Evolutionary conservation across 768 basidiomycete genomes (phyloP), one percentile per base, ranked within the genome.

Genomic region (Rickenella mellea): DNA sequence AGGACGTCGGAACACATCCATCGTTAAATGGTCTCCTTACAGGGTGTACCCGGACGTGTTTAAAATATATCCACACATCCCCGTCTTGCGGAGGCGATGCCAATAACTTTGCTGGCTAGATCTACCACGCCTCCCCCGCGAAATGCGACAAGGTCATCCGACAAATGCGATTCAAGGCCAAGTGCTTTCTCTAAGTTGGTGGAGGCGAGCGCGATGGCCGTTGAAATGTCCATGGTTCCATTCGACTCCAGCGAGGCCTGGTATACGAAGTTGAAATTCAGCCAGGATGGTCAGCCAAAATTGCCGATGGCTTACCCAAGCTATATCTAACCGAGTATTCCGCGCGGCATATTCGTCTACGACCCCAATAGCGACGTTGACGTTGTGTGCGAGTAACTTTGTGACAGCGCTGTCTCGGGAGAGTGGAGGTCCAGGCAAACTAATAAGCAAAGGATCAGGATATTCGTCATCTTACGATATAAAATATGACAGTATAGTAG

Each of bases 121-220:
- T 68, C 69, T 38, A 75, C 64, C 43, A 76, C 48, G 31, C 76
- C 76, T 8, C 76, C 77, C 11, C 77, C 76, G 11, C 51, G 51
- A 24, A 69, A 64, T 14, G 68, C 75, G n/a, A 84, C 78, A 43
- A 82, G 50, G 48, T 85, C 83, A 25, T 63, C 62, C 26, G 51
- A 47, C 25, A 32, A 32, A 8, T 36, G 11, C 10, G 24, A 17
- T 17, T 36, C 10, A 8, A 36, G 15, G 19, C 33, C 20, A 2
- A 73, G 55, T 12, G 71, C 52, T 33, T 55, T 62, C 52, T 73
- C 68, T 15, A 73, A 54, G 43, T 68, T 73, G 19, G 55, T 56
- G 1, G 63, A 65, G 22, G 54, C 63, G 5, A 73, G 56, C 11
- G 55, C 64, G 20, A 70, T 48, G 0, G 61, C 62, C 5, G 61